phyloP scores from a whole-genome alignment of 805 yeast species.

The Candida peoriensis region DNA sequence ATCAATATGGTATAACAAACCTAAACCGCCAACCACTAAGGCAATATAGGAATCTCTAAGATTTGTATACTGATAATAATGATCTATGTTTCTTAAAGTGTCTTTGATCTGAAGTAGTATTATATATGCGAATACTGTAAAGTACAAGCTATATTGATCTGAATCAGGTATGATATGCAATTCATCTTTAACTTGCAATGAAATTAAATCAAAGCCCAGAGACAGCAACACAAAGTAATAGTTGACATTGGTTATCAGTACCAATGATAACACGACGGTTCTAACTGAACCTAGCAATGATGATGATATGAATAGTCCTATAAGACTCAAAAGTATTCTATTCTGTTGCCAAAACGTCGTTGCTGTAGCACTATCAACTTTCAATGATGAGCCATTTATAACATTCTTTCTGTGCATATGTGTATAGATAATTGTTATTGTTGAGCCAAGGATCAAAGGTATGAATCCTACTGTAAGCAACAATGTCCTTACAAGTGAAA shows the following conservation, averaged over 20 bases:
- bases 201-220: conserved; percentile 12
- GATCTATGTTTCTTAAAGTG: conserved; percentile 13
- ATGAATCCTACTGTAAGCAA: conserved; percentile 3
- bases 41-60: conserved; percentile 2
- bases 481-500: conserved; percentile 2
- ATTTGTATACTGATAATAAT: conserved; percentile 1
- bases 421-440: conserved; percentile 10
- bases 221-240: conserved; percentile 7
- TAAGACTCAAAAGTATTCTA: conserved; percentile 4
- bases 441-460: conserved; percentile 15
- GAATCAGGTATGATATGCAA: conserved; percentile 2
- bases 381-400: no score
- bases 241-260: conserved; percentile 15
- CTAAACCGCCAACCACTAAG: background rate
- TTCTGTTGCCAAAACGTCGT: conserved; percentile 1
- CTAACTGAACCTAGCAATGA: conserved; percentile 20
- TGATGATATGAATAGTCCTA: conserved; percentile 11
- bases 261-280: conserved; percentile 17
- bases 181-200: conserved; percentile 4
- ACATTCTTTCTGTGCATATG: background rate
- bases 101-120: conserved; percentile 5
- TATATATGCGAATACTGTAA: conserved; percentile 5
- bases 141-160: conserved; percentile 4
- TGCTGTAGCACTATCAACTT: conserved; percentile 3
- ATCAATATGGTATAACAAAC: conserved; percentile 3